A percentile compares a stretch with the other conserved stretches of the same genome.
Evolutionary conservation across 805 yeast genomes (phyloP).

Genomic region (Teunomyces funiuensis): DNA sequence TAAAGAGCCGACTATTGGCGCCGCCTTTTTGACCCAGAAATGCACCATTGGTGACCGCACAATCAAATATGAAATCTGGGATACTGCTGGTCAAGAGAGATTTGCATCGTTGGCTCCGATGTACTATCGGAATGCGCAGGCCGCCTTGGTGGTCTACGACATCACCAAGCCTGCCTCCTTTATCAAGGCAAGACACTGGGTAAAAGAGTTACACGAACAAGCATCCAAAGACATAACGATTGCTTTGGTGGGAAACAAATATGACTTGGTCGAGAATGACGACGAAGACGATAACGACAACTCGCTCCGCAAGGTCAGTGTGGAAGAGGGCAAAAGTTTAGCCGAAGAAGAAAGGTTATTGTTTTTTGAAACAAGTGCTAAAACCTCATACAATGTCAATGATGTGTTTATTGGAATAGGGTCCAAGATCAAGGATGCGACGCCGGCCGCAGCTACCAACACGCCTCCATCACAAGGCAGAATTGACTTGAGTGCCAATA

Average conservation of each 20-base stretch:
- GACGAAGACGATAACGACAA: constrained; percentile 47
- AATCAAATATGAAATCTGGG: constrained; percentile 93
- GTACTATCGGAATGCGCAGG: constrained; percentile 97
- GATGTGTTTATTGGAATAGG: constrained; percentile 92
- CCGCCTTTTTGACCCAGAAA: constrained; percentile 93
- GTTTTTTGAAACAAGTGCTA: constrained; percentile 94
- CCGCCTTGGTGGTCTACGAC: constrained; percentile 94
- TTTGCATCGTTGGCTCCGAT: constrained; percentile 95
- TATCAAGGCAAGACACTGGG: constrained; percentile 96
- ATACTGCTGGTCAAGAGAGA: constrained; percentile 97
- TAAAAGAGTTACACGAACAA: constrained; percentile 90
- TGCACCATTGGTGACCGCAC: constrained; percentile 84
- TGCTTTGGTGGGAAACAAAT: constrained; percentile 92
- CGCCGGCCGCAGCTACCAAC: constrained; percentile 6
- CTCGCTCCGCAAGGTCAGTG: constrained; percentile 69
- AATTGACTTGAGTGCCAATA: constrained; percentile 33
- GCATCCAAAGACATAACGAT: constrained; percentile 89
- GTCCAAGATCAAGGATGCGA: constrained; percentile 66
- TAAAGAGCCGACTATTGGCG: constrained; percentile 97
- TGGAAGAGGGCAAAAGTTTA: constrained; percentile 80
- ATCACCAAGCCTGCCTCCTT: constrained; percentile 93
- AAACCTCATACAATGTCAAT: constrained; percentile 82
- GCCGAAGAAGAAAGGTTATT: constrained; percentile 90
- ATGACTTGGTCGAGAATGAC: constrained; percentile 67
- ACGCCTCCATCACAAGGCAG: constrained; percentile 20